A percentile compares a stretch with the other conserved stretches of the same genome.
phyloP scores from a whole-genome alignment of 176 grass and related monocot genomes.

The Aegilops umbellulata region DNA sequence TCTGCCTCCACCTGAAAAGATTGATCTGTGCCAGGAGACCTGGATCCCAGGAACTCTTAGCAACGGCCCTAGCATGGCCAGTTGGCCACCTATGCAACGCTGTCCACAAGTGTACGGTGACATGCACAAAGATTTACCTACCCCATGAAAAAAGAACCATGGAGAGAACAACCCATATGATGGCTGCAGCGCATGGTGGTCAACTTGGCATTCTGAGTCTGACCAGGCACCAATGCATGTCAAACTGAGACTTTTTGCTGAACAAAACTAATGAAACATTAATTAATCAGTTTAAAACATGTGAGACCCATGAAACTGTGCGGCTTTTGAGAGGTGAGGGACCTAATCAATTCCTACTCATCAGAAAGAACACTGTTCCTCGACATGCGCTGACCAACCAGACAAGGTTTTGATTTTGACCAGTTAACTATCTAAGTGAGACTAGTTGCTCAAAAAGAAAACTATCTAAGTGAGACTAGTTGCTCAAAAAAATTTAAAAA shows the following conservation, averaged over 20 bases:
- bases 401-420: constrained; percentile 29
- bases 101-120: constrained; percentile 22
- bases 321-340: background rate
- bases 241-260: constrained; percentile 24
- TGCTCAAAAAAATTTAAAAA: no score
- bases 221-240: constrained; percentile 15
- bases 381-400: constrained; percentile 23
- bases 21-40: background rate
- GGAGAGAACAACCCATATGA: background rate
- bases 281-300: background rate
- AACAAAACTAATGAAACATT: background rate
- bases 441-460: background rate
- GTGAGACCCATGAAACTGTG: background rate
- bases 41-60: constrained; percentile 17
- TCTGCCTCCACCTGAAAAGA: background rate
- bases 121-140: constrained; percentile 40
- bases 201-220: constrained; percentile 30
- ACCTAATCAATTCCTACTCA: constrained; percentile 16
- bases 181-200: constrained; percentile 41
- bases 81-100: constrained; percentile 29
- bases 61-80: background rate
- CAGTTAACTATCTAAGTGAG: background rate
- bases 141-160: constrained; percentile 20
- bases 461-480: no score
- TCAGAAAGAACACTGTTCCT: constrained; percentile 9